Percentiles rank a stretch among this genome's conserved stretches.
These are phyloP conservation scores for Fusarium sp. DNA, from an alignment of 2,329 filamentous ascomycete genomes.

Conservation along the genomic window DNA sequence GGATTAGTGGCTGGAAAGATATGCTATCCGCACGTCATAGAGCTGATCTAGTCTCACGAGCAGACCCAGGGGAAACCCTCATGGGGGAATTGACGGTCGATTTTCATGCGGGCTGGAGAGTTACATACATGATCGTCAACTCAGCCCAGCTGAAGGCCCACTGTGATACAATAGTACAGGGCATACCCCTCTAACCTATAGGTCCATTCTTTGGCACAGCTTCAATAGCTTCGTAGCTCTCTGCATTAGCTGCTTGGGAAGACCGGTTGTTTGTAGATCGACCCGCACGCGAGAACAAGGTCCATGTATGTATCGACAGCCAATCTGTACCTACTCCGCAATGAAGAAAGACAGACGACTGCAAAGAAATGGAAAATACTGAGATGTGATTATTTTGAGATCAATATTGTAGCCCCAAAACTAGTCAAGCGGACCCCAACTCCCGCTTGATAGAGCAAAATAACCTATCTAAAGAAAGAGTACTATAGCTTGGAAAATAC, in stretches of 20 bases:
- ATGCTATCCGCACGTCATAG: not conserved
- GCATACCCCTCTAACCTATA: too few species aligned
- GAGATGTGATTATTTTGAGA: not conserved
- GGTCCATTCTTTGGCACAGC: too few species aligned
- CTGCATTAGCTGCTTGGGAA: too few species aligned
- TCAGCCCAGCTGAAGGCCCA: not conserved
- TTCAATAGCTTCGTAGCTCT: too few species aligned
- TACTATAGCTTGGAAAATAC: not conserved
- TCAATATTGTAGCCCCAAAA: not conserved
- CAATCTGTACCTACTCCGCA: too few species aligned
- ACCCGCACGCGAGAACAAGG: too few species aligned
- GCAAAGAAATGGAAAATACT: not conserved
- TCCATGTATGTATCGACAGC: not conserved
- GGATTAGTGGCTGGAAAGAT: not conserved
- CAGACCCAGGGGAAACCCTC: not conserved
- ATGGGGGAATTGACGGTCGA: not conserved
- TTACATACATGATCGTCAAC: not conserved
- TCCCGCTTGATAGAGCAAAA: not conserved
- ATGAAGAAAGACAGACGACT: not conserved
- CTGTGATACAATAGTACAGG: not conserved
- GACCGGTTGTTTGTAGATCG: too few species aligned
- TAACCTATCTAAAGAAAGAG: not conserved
- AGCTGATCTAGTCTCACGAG: not conserved
- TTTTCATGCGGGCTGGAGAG: not conserved
- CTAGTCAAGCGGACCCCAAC: not conserved